phyloP scores from a whole-genome alignment of 805 yeast species.

The Spencermartinsiella europaea region DNA sequence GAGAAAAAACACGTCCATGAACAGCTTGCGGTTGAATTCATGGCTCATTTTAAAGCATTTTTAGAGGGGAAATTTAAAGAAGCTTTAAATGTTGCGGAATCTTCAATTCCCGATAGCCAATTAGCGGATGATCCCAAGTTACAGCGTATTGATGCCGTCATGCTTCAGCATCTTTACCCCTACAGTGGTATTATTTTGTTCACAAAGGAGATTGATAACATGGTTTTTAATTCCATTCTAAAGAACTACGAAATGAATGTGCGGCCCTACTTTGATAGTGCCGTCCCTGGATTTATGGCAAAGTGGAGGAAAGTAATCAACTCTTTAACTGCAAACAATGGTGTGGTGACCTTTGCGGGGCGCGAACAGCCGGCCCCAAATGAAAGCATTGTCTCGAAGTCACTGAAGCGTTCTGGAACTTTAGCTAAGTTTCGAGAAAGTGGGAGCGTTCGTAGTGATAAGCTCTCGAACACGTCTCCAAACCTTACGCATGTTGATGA shows the following conservation, averaged over 20 bases:
- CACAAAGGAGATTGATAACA: slow-evolving; percentile 51
- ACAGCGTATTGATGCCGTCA: slow-evolving; percentile 20
- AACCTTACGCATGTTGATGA: slow-evolving; percentile 5
- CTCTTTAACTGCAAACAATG: slow-evolving; percentile 11
- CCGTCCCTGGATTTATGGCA: slow-evolving; percentile 29
- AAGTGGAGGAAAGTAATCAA: slow-evolving; percentile 25
- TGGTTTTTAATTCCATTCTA: slow-evolving; percentile 42
- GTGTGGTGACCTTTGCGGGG: slow-evolving; percentile 13
- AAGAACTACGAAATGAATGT: slow-evolving; percentile 37
- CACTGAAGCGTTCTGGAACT: slow-evolving; percentile 23
- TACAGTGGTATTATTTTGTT: slow-evolving; percentile 50
- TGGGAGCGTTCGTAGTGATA: not conserved
- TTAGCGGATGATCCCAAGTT: slow-evolving; percentile 12
- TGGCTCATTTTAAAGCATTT: slow-evolving; percentile 41
- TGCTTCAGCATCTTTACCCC: slow-evolving; percentile 28
- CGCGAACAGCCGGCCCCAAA: not conserved
- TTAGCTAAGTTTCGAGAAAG: slow-evolving; percentile 17
- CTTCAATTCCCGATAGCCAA: slow-evolving; percentile 6
- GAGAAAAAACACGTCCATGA: slow-evolving; percentile 63
- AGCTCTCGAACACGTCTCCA: not conserved
- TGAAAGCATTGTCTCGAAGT: slow-evolving; percentile 8
- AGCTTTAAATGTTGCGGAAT: slow-evolving; percentile 19
- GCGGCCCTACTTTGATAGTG: slow-evolving; percentile 33
- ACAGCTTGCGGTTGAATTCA: slow-evolving; percentile 46
- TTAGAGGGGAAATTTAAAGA: slow-evolving; percentile 41